Evolutionary conservation across 2,329 filamentous ascomycete genomes (phyloP).

Genomic region (Phyllosticta ampelicida): DNA sequence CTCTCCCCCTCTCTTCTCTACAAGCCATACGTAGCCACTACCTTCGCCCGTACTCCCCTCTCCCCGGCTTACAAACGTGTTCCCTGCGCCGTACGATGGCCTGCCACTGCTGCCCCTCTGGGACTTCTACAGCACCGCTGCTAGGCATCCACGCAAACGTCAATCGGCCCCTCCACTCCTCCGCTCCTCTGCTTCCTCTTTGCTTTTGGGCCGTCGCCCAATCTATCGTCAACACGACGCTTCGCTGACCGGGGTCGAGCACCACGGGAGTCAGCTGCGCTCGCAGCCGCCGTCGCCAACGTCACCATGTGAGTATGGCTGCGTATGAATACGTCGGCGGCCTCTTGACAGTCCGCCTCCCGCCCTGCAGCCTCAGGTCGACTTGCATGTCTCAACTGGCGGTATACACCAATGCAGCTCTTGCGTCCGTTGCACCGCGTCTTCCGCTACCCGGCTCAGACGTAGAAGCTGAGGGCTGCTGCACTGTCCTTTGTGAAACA

Average conservation of each 20-base stretch:
- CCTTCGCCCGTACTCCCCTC: too few species aligned
- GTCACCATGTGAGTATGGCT: neutral
- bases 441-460: neutral
- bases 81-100: neutral
- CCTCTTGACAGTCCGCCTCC: neutral
- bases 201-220: slow-evolving; percentile 9
- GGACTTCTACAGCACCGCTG: neutral
- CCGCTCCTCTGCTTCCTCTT: neutral
- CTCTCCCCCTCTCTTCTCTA: neutral
- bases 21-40: too few species aligned
- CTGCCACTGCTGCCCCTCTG: too few species aligned
- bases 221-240: slow-evolving; percentile 10
- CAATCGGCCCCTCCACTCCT: too few species aligned
- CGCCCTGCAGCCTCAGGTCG: neutral
- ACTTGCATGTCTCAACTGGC: too few species aligned
- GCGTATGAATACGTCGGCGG: neutral
- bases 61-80: neutral
- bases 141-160: neutral
- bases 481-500: neutral
- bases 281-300: neutral
- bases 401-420: neutral
- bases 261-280: too few species aligned
- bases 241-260: slow-evolving; percentile 5
- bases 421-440: neutral
- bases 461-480: neutral